Conservation (phyloP, 768 basidiomycete species). For the Termitomyces sp. region DNA sequence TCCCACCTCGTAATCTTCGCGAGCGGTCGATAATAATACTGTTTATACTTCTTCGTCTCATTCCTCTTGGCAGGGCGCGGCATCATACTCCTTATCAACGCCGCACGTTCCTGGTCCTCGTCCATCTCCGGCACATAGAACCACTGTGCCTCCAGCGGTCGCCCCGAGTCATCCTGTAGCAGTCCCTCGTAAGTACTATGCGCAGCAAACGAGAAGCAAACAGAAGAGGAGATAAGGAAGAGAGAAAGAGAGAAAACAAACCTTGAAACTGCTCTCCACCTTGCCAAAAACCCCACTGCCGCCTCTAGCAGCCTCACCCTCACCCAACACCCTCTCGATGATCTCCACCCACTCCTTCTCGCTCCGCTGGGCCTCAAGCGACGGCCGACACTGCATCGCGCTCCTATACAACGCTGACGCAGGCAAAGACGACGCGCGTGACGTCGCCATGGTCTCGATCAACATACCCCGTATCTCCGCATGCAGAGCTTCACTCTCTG, state of each 20-base stretch:
- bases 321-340: conserved; percentile 45
- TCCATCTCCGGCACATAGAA: conserved; percentile 75
- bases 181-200: too few species aligned
- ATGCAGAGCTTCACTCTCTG: conserved; percentile 8
- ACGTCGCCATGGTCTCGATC: conserved; percentile 66
- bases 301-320: conserved; percentile 30
- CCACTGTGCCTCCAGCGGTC: conserved; percentile 59
- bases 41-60: conserved; percentile 80
- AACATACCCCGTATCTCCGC: conserved; percentile 58
- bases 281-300: conserved; percentile 66
- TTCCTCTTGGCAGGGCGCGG: conserved; percentile 67
- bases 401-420: conserved; percentile 46
- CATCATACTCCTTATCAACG: conserved; percentile 66
- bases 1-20: conserved; percentile 73
- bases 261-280: conserved; percentile 62
- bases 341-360: conserved; percentile 46
- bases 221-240: conserved; percentile 1
- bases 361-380: conserved; percentile 34
- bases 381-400: conserved; percentile 49
- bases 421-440: conserved; percentile 64
- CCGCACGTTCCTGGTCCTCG: conserved; percentile 64
- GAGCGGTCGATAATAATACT: conserved; percentile 77
- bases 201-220: background rate
- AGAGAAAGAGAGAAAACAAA: conserved; percentile 21
- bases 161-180: conserved; percentile 41